Evolutionary conservation across 176 grass and related monocot species (phyloP), one percentile per base, ranked within the genome.

Genomic region (Oryza meridionalis): DNA sequence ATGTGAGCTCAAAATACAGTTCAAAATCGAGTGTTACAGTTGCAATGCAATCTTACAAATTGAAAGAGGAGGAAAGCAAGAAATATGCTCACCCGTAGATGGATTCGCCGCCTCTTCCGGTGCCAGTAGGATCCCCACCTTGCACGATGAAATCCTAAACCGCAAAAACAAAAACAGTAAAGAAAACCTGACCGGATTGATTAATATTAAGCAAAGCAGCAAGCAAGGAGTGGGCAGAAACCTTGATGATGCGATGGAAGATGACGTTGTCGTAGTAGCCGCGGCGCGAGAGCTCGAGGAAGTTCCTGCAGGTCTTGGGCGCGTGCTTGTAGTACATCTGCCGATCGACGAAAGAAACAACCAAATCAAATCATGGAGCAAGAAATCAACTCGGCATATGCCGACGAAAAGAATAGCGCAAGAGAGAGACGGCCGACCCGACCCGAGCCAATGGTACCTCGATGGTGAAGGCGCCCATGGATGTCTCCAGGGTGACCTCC

Each of bases 321-420:
- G 96, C 86, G 88, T 98, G 93, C 81, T 94, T 98, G 88, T 96
- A 88, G 90, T 98, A 98, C 93, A 98, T 94, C 96, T 96, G 79
- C 38, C 78, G 17, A 21, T 1, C 78, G 17, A 21, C 3, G 4
- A 45, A 43, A 11, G 49, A 21, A 61, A 25, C 29, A 8, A 65
- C 12, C 67, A 84, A 76, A 67, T 16, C 67, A 84, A 76, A 67
- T 16, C 75, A 27, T 26, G 77, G 27, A 77, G 69, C 38, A 55
- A 67, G 45, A 22, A 51, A 2, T 31, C 3, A 31, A 12, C 49
- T 17, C 49, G 13, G 29, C 3, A 2, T 31, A 31, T 31, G 29
- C 29, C 29, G 29, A 31, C 29, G 29, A 31, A 31, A 31, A 31
- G 29, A 31, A 31, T 31, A 31, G 29, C 29, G 1, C 29, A 31